These are phyloP conservation scores for Aspergillus udagawae DNA, from an alignment of 2,329 filamentous ascomycete genomes.

Conservation along the genomic window DNA sequence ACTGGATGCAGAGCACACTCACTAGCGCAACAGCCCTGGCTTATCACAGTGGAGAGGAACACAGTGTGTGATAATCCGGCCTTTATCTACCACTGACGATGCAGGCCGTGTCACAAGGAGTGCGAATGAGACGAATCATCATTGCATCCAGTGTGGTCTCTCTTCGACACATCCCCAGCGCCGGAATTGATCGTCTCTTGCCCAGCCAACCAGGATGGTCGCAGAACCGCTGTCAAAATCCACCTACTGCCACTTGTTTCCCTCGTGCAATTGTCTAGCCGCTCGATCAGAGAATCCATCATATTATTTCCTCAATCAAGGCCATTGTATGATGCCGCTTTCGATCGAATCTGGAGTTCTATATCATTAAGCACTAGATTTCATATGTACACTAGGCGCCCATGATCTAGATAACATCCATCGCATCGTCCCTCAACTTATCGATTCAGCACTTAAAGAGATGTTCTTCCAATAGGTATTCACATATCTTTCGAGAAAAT, in stretches of 20 bases:
- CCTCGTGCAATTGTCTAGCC: neutral
- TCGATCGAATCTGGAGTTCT: neutral
- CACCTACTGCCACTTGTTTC: neutral
- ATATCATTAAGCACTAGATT: neutral
- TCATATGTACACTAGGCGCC: neutral
- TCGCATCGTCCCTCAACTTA: neutral
- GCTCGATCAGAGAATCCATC: neutral
- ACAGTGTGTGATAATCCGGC: neutral
- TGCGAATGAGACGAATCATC: conserved; percentile 14
- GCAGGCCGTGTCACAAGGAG: conserved; percentile 17
- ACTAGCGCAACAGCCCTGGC: conserved; percentile 20
- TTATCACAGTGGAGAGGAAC: conserved; percentile 31
- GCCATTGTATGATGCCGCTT: neutral
- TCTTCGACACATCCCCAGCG: conserved; percentile 18
- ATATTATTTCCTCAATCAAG: neutral
- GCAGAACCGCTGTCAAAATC: conserved; percentile 23
- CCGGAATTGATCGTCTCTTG: conserved; percentile 24
- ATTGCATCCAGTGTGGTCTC: conserved; percentile 19
- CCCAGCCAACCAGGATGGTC: conserved; percentile 25
- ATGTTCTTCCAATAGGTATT: too few species aligned
- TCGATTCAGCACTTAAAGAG: neutral
- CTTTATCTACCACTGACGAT: conserved; percentile 5
- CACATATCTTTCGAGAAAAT: too few species aligned
- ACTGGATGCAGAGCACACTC: conserved; percentile 23
- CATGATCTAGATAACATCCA: neutral